These are phyloP conservation scores for Escovopsis sp. DNA, from an alignment of 2,329 filamentous ascomycete genomes.

Conservation along the genomic window DNA sequence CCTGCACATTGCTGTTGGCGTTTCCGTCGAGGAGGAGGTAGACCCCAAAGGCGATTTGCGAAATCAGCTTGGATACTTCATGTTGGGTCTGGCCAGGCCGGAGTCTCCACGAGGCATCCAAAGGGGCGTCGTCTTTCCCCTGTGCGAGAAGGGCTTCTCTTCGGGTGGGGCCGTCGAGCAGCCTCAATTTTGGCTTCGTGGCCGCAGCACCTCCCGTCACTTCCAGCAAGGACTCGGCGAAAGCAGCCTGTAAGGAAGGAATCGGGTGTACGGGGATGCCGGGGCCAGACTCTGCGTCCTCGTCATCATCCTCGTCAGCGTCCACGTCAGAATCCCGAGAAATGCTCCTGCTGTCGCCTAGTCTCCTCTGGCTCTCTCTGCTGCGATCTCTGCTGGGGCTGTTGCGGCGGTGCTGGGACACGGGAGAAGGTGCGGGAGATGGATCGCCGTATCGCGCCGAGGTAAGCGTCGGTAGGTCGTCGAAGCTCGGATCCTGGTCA, in stretches of 20 bases:
- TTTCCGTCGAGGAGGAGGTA: conserved; percentile 73
- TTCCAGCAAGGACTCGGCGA: conserved; percentile 68
- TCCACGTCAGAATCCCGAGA: not conserved
- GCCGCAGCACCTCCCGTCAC: conserved; percentile 36
- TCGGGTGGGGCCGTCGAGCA: conserved; percentile 43
- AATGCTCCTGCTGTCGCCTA: conserved; percentile 1
- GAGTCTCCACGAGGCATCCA: conserved; percentile 62
- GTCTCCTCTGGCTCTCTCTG: not conserved
- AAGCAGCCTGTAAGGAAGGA: conserved; percentile 61
- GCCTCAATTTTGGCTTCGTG: conserved; percentile 36
- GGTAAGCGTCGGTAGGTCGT: conserved; percentile 1
- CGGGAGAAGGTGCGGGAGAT: not conserved
- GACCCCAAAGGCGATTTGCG: conserved; percentile 87
- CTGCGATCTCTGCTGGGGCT: not conserved
- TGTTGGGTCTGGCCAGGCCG: conserved; percentile 65
- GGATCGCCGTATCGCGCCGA: conserved; percentile 4
- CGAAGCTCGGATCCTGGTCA: not conserved
- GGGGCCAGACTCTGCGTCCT: conserved; percentile 8
- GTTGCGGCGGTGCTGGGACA: not conserved
- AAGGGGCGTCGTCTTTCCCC: conserved; percentile 52
- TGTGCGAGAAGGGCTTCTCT: conserved; percentile 55
- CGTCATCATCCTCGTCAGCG: conserved; percentile 4
- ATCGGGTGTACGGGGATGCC: conserved; percentile 47
- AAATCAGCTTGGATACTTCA: conserved; percentile 76
- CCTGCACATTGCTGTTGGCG: conserved; percentile 78